Conservation (phyloP, 2,329 filamentous ascomycete species). For the Parastagonospora avenae region DNA sequence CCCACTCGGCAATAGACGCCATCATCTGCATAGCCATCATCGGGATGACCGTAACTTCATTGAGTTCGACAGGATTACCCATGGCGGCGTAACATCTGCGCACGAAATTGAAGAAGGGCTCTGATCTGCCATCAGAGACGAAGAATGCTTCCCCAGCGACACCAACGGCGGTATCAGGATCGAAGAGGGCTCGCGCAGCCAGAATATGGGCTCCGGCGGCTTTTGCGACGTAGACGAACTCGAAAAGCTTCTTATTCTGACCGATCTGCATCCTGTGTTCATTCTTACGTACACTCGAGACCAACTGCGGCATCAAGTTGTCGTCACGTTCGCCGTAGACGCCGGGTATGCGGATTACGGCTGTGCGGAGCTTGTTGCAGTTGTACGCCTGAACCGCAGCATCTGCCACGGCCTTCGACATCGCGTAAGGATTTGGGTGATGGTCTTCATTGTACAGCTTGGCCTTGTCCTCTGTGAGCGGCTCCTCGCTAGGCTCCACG, state of each 20-base stretch:
- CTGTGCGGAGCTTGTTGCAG: slow-evolving; percentile 48
- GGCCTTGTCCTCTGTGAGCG: slow-evolving; percentile 15
- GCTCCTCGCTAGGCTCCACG: slow-evolving; percentile 1
- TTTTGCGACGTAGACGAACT: slow-evolving; percentile 54
- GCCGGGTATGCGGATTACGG: slow-evolving; percentile 48
- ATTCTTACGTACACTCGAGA: slow-evolving; percentile 46
- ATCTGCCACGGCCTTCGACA: slow-evolving; percentile 28
- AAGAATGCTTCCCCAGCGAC: slow-evolving; percentile 53
- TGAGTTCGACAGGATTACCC: slow-evolving; percentile 34
- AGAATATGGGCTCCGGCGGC: slow-evolving; percentile 55
- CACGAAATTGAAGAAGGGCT: slow-evolving; percentile 52
- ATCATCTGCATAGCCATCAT: slow-evolving; percentile 45
- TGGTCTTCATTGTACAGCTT: slow-evolving; percentile 10
- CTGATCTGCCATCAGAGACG: slow-evolving; percentile 50
- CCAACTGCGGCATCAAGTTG: slow-evolving; percentile 45
- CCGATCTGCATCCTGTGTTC: slow-evolving; percentile 54
- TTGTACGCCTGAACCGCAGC: slow-evolving; percentile 20
- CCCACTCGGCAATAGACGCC: slow-evolving; percentile 46
- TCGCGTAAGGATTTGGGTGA: slow-evolving; percentile 16
- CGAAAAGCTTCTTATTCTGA: slow-evolving; percentile 53
- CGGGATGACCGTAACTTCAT: slow-evolving; percentile 45
- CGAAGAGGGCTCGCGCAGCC: slow-evolving; percentile 51
- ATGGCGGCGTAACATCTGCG: slow-evolving; percentile 47
- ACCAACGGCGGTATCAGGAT: slow-evolving; percentile 32
- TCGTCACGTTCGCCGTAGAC: slow-evolving; percentile 54